These are phyloP conservation scores for Ascochyta pisi DNA, from an alignment of 2,329 filamentous ascomycete genomes.

Conservation along the genomic window DNA sequence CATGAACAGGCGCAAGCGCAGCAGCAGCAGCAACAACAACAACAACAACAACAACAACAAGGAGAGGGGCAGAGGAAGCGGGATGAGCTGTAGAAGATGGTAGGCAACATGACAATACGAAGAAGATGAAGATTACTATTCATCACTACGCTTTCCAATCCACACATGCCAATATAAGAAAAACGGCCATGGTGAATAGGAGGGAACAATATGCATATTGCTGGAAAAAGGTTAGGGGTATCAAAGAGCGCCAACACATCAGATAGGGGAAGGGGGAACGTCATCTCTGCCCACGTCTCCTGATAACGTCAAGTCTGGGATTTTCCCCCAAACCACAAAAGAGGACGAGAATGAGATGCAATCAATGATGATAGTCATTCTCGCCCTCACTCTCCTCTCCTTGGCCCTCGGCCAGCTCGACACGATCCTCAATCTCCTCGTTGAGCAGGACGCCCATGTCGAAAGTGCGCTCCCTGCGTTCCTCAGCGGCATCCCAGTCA, in stretches of 20 bases:
- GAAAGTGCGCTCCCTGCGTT: slow-evolving; percentile 71
- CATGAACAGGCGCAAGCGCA: slow-evolving; percentile 31
- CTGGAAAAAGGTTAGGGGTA: too few species aligned
- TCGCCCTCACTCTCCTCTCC: slow-evolving; percentile 17
- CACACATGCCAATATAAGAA: too few species aligned
- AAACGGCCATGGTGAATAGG: too few species aligned
- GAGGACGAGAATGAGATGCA: too few species aligned
- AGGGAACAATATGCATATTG: too few species aligned
- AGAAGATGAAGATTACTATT: too few species aligned
- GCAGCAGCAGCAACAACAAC: slow-evolving; percentile 3
- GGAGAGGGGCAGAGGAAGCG: slow-evolving; percentile 12
- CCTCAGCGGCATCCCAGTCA: slow-evolving; percentile 53
- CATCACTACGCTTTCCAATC: too few species aligned
- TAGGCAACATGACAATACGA: neutral
- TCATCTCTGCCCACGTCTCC: too few species aligned
- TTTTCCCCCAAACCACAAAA: too few species aligned
- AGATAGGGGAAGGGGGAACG: too few species aligned
- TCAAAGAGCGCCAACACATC: too few species aligned
- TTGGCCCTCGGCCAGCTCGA: slow-evolving; percentile 35
- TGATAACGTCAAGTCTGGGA: too few species aligned
- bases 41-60: neutral
- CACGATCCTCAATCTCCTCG: slow-evolving; percentile 65
- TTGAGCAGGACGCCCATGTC: slow-evolving; percentile 72
- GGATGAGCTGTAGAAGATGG: slow-evolving; percentile 14
- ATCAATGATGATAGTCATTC: slow-evolving; percentile 21